Conservation (phyloP, 2,329 filamentous ascomycete genomes). For the Penicillium janthinellum region DNA sequence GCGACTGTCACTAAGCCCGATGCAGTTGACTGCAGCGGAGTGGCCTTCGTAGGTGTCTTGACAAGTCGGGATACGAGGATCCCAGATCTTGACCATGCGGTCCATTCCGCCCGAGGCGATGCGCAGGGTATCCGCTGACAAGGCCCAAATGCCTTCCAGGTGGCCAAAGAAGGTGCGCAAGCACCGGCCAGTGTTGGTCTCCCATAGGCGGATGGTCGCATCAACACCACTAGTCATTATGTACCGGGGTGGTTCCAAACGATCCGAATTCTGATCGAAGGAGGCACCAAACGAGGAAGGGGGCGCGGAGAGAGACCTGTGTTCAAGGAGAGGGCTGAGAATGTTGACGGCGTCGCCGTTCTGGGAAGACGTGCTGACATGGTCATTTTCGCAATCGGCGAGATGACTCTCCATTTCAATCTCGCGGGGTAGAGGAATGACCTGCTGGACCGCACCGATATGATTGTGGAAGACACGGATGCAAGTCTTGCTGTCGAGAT, state of each 20-base stretch:
- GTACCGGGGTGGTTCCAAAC: constrained; percentile 79
- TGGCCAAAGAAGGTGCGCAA: constrained; percentile 95
- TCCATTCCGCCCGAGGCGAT: constrained; percentile 91
- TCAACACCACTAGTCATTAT: constrained; percentile 93
- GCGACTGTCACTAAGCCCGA: constrained; percentile 83
- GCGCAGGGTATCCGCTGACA: constrained; percentile 84
- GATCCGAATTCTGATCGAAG: constrained; percentile 62
- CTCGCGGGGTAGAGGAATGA: constrained; percentile 78
- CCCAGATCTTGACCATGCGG: constrained; percentile 94
- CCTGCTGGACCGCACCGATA: constrained; percentile 92
- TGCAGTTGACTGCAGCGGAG: constrained; percentile 86
- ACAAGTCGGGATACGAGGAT: constrained; percentile 85
- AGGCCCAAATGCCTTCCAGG: constrained; percentile 91
- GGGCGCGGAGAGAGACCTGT: constrained; percentile 38
- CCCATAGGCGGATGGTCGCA: constrained; percentile 89
- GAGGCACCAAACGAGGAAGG: constrained; percentile 61
- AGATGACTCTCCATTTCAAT: constrained; percentile 82
- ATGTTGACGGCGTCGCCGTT: constrained; percentile 32
- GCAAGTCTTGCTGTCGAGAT: constrained; percentile 79
- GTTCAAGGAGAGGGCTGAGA: constrained; percentile 29
- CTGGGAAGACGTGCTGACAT: constrained; percentile 42
- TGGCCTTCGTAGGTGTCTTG: constrained; percentile 92
- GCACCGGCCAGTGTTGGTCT: constrained; percentile 77
- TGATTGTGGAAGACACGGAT: constrained; percentile 82
- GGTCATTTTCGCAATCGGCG: constrained; percentile 59